phyloP scores from a whole-genome alignment of 108 stramenopile species.

The Stephanodiscus triporus region DNA sequence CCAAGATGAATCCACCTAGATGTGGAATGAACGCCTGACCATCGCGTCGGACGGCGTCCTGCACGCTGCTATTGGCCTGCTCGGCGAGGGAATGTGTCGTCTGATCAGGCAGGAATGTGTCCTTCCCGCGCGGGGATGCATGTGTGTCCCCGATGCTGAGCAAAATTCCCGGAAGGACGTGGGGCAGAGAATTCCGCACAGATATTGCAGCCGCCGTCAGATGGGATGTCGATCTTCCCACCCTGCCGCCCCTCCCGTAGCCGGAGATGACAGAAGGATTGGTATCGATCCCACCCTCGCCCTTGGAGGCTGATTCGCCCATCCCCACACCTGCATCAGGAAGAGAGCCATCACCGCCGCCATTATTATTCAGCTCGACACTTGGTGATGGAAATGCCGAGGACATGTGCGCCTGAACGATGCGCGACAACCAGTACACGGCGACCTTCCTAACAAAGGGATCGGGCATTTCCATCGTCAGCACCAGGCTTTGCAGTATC shows the following conservation, averaged over 20 bases:
- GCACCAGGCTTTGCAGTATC: slow-evolving; percentile 79
- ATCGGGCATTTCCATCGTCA: slow-evolving; percentile 90
- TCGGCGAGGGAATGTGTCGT: slow-evolving; percentile 84
- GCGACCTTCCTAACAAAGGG: slow-evolving; percentile 91
- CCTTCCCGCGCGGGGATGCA: slow-evolving; percentile 56
- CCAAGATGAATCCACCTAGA: slow-evolving; percentile 84
- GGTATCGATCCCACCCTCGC: slow-evolving; percentile 18
- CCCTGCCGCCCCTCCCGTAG: slow-evolving; percentile 11
- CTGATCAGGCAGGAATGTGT: slow-evolving; percentile 80
- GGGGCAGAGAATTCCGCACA: slow-evolving; percentile 80
- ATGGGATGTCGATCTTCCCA: slow-evolving; percentile 14
- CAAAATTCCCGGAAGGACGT: slow-evolving; percentile 85
- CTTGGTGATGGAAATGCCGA: slow-evolving; percentile 21
- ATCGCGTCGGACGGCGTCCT: slow-evolving; percentile 77
- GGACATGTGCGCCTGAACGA: slow-evolving; percentile 84
- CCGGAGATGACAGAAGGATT: slow-evolving; percentile 4
- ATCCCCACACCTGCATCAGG: slow-evolving; percentile 37
- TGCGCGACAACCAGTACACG: slow-evolving; percentile 90
- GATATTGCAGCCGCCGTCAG: slow-evolving; percentile 74
- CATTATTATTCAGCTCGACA: background rate
- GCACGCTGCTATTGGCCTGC: slow-evolving; percentile 79
- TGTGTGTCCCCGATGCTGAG: slow-evolving; percentile 79
- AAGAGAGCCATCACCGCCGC: background rate
- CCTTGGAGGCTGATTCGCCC: slow-evolving; percentile 2
- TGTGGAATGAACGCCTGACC: slow-evolving; percentile 80